Percentiles rank a stretch among this genome's conserved stretches.
phyloP scores from a whole-genome alignment of 768 basidiomycete species.

The Termitomyces heimii region DNA sequence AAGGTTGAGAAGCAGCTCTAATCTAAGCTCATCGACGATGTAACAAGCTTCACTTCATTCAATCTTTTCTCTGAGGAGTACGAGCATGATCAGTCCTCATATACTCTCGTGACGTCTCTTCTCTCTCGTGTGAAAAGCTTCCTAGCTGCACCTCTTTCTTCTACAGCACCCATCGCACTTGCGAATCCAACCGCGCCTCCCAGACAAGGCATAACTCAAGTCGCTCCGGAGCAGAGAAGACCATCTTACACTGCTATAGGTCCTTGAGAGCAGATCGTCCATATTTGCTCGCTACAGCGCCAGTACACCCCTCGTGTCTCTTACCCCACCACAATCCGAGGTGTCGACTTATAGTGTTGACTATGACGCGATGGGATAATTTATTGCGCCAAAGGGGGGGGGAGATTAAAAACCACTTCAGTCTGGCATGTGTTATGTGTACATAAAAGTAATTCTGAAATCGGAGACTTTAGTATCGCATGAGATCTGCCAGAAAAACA shows the following conservation, averaged over 20 bases:
- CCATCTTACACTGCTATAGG: constrained; percentile 44
- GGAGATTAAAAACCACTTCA: neutral
- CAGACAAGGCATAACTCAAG: constrained; percentile 15
- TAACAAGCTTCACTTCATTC: constrained; percentile 75
- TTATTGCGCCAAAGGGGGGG: too few species aligned
- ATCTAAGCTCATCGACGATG: constrained; percentile 55
- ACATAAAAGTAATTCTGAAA: neutral
- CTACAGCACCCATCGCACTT: constrained; percentile 37
- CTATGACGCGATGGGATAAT: too few species aligned
- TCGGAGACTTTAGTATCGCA: neutral
- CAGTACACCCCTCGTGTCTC: constrained; percentile 68
- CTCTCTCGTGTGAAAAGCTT: constrained; percentile 80
- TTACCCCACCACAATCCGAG: constrained; percentile 82
- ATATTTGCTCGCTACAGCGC: constrained; percentile 46
- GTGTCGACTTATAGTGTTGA: constrained; percentile 64
- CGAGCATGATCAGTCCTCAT: constrained; percentile 84
- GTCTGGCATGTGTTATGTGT: neutral
- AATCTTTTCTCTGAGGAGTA: constrained; percentile 93
- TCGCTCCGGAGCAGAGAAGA: constrained; percentile 47
- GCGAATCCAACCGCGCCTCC: constrained; percentile 25
- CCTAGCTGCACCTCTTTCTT: constrained; percentile 59
- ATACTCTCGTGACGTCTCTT: constrained; percentile 75
- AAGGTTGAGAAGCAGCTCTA: constrained; percentile 59
- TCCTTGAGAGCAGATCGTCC: constrained; percentile 49
- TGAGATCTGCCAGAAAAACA: too few species aligned